These are phyloP conservation scores for Ophiosphaerella narmari DNA, from an alignment of 2,329 filamentous ascomycete genomes.

Conservation along the genomic window DNA sequence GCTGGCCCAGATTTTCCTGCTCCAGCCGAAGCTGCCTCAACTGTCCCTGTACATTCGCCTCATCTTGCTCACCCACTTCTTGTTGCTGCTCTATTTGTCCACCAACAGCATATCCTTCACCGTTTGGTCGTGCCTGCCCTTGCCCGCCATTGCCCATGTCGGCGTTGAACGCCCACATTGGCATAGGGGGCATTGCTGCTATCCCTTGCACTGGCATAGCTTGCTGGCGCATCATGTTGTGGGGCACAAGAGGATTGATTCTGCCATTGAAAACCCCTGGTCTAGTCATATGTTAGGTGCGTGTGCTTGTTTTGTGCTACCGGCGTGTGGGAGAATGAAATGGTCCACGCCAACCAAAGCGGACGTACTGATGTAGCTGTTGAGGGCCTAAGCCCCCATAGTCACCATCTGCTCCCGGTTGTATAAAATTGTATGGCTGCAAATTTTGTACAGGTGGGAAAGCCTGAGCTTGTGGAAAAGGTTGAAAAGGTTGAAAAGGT, in stretches of 20 bases:
- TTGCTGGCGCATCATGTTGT: no score
- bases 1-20: not conserved
- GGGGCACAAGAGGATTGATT: no score
- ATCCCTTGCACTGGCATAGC: no score
- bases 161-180: no score
- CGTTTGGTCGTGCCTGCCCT: not conserved
- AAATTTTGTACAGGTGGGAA: not conserved
- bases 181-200: no score
- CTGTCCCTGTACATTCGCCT: not conserved
- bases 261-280: no score
- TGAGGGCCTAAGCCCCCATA: not conserved
- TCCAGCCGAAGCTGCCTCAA: not conserved
- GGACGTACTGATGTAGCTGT: conserved; percentile 5
- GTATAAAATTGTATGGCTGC: not conserved
- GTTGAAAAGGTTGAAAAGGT: conserved; percentile 1
- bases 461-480: not conserved
- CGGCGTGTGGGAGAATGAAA: not conserved
- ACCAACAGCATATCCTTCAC: no score
- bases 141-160: not conserved
- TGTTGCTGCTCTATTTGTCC: not conserved
- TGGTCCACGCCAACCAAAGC: not conserved
- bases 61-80: not conserved
- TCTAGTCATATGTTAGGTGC: not conserved
- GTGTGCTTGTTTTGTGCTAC: no score
- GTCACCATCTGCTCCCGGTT: not conserved